Base-by-base conservation (phyloP, 2,329 filamentous ascomycete genomes). In the Colletotrichum magnum region DNA sequence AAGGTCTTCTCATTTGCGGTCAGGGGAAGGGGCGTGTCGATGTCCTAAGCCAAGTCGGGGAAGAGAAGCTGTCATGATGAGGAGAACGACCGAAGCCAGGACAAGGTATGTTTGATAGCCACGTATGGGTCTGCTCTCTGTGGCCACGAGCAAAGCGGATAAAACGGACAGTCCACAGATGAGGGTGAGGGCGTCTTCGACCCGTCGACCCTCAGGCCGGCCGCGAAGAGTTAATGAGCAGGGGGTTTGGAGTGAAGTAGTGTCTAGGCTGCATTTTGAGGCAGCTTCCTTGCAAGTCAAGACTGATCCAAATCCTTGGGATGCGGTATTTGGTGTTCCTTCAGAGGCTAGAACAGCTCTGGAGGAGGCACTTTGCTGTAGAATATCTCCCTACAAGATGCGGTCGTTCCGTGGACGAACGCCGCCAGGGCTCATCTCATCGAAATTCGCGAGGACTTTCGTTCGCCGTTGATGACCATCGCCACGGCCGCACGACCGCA, bases 281-380 rank as follows among this genome's bases (percentile, higher is more conserved):
- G 9, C 43, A n/a, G 48, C 13, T 52, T 43, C 58, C 58, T 21
- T 45, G 50, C 39, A 36, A 18, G 12, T 18, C 16, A 18, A 21
- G 59, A 54, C 50, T 36, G 26, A 32, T n/a, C 50, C 50, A 62
- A 26, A 54, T 62, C 39, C 59, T 32, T 18, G 59, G 59, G 58
- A 61, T 53, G 48, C 58, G 47, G 58, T 41, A 45, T 53, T 61
- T 53, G 47, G 26, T 43, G 52, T 61, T 9, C 16, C 24, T 16
- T 18, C 36, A 13, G 39, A 54, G 24, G 24, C 51, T 36, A 47
- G 41, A 47, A 53, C 50, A 36, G 16, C 47, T 5, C 10, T 54
- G 21, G 12, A n/a, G 47, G 50, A 45, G 24, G 48, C 24, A 28
- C 32, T 16, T 45, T 45, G 59, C 26, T 48, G 21, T 39, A 54